These are phyloP conservation scores for Canna indica DNA, from an alignment of 176 grass and related monocot genomes.

Conservation along the genomic window DNA sequence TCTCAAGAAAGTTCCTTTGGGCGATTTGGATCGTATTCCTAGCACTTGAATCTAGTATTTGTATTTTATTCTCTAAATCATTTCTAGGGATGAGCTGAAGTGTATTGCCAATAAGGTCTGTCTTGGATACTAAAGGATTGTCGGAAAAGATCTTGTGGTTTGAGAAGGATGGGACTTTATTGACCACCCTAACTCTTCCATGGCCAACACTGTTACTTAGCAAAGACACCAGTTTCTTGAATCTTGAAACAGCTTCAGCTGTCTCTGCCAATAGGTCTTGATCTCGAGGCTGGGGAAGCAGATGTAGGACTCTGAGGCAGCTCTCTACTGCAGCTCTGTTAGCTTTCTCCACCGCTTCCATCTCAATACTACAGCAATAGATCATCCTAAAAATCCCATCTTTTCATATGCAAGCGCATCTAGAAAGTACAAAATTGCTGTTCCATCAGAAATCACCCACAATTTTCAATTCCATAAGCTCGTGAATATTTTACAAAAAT, in stretches of 20 bases:
- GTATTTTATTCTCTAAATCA: background rate
- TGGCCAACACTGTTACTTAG: conserved; percentile 43
- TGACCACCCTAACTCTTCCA: conserved; percentile 50
- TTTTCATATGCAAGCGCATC: background rate
- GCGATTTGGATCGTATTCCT: conserved; percentile 23
- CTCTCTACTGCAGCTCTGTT: conserved; percentile 76
- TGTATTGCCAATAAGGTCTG: conserved; percentile 9
- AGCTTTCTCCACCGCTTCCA: conserved; percentile 77
- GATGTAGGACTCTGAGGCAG: conserved; percentile 55
- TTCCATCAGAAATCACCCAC: background rate
- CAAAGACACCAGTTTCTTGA: conserved; percentile 62
- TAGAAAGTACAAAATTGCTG: background rate
- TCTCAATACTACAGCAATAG: conserved; percentile 6
- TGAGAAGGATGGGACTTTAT: conserved; percentile 25
- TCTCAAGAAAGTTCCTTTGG: conserved; percentile 34
- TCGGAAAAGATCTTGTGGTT: conserved; percentile 45
- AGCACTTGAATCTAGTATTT: conserved; percentile 27
- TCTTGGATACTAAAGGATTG: conserved; percentile 17
- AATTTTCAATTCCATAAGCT: background rate
- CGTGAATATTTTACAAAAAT: background rate
- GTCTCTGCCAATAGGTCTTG: conserved; percentile 49
- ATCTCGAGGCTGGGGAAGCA: conserved; percentile 56
- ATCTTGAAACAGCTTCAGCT: conserved; percentile 53
- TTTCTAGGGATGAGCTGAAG: conserved; percentile 28
- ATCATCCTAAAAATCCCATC: conserved; percentile 9